Conservation (phyloP, 805 yeast species). For the Metschnikowia koreensis region DNA sequence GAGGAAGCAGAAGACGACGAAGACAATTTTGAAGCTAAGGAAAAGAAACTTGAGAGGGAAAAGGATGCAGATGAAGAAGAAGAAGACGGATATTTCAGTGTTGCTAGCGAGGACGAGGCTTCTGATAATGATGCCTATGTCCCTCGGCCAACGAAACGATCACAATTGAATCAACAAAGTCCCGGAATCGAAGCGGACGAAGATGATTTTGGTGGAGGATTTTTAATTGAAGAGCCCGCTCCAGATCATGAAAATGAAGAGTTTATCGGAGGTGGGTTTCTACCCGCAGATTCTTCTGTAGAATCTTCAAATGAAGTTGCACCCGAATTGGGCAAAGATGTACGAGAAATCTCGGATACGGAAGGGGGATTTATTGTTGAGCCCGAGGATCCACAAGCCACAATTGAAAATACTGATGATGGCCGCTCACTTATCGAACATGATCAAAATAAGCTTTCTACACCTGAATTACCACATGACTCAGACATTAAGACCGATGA, state of each 20-base stretch:
- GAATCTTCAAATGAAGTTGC: not conserved
- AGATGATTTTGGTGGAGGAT: slow-evolving; percentile 24
- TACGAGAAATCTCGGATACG: slow-evolving; percentile 1
- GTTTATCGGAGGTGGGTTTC: slow-evolving; percentile 22
- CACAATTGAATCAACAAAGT: not conserved
- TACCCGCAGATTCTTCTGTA: slow-evolving; percentile 1
- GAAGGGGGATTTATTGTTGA: slow-evolving; percentile 1
- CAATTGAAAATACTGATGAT: not conserved
- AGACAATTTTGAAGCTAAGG: slow-evolving; percentile 21
- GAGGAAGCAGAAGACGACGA: too few species aligned
- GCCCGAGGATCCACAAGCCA: not conserved
- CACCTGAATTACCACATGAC: not conserved
- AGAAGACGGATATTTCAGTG: slow-evolving; percentile 22
- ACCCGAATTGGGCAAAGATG: not conserved
- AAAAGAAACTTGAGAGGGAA: not conserved
- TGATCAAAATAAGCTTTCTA: too few species aligned
- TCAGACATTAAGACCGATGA: not conserved
- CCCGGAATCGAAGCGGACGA: not conserved
- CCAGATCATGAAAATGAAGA: slow-evolving; percentile 4
- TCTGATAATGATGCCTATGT: slow-evolving; percentile 12
- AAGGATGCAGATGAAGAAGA: slow-evolving; percentile 10
- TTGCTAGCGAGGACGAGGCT: slow-evolving; percentile 17
- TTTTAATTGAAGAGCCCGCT: slow-evolving; percentile 15
- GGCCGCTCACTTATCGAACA: not conserved
- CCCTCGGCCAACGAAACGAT: slow-evolving; percentile 8